phyloP scores from a whole-genome alignment of 31 red algal species.

The Bonnemaisonia californica region DNA sequence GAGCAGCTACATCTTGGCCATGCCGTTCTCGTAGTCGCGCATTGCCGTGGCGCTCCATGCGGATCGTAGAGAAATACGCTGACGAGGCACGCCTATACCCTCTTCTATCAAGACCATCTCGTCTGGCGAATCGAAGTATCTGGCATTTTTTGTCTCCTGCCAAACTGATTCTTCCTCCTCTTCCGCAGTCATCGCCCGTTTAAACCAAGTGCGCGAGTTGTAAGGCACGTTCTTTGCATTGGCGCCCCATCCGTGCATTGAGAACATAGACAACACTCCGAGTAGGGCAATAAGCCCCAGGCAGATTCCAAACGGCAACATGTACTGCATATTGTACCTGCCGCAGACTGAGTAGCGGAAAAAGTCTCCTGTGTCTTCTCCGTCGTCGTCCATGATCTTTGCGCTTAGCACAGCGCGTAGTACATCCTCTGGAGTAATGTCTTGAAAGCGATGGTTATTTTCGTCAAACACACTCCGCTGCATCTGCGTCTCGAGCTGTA shows the following conservation, averaged over 20 bases:
- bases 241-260: background rate
- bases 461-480: slow-evolving; percentile 23
- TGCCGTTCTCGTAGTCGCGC: no score
- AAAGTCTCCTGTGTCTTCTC: background rate
- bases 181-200: background rate
- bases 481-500: slow-evolving; percentile 57
- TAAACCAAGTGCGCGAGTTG: background rate
- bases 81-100: slow-evolving; percentile 25
- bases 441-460: slow-evolving; percentile 19
- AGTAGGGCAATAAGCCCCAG: background rate
- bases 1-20: no score
- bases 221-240: background rate
- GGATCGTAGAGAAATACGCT: slow-evolving; percentile 1
- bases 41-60: background rate
- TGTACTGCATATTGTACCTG: background rate
- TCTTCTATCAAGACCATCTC: slow-evolving; percentile 36
- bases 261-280: background rate
- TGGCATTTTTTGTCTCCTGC: background rate
- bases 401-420: slow-evolving; percentile 52
- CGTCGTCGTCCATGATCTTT: slow-evolving; percentile 62
- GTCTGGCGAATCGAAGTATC: slow-evolving; percentile 12
- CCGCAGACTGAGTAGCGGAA: background rate
- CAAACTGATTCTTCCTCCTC: background rate
- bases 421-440: slow-evolving; percentile 28
- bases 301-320: background rate